phyloP scores from a whole-genome alignment of 352 stramenopile species.

The Globisporangium lucens region DNA sequence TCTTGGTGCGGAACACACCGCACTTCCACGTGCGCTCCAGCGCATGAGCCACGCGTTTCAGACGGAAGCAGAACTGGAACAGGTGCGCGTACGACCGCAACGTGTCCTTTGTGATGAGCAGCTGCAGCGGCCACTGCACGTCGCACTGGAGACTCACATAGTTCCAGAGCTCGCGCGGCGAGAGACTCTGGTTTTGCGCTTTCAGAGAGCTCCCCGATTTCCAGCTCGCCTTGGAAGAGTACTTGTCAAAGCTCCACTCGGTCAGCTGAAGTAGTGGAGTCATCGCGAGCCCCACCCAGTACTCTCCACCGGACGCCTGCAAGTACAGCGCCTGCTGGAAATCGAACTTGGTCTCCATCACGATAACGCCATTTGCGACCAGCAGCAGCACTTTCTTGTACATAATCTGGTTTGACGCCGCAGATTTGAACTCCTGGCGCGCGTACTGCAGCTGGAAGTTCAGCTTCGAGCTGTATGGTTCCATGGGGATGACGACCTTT shows the following conservation, averaged over 20 bases:
- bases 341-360: slow-evolving; percentile 49
- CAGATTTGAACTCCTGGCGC: slow-evolving; percentile 33
- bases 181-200: slow-evolving; percentile 34
- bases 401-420: slow-evolving; percentile 30
- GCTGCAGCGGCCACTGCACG: slow-evolving; percentile 62
- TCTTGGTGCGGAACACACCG: slow-evolving; percentile 30
- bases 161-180: slow-evolving; percentile 58
- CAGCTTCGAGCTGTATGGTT: slow-evolving; percentile 18
- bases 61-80: slow-evolving; percentile 77
- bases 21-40: slow-evolving; percentile 69
- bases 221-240: slow-evolving; percentile 33
- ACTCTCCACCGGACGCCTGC: slow-evolving; percentile 34
- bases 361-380: slow-evolving; percentile 36
- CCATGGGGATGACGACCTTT: slow-evolving; percentile 23
- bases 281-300: slow-evolving; percentile 56
- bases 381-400: slow-evolving; percentile 54
- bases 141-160: slow-evolving; percentile 45
- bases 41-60: slow-evolving; percentile 69
- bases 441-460: slow-evolving; percentile 45
- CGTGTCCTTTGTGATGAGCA: slow-evolving; percentile 54
- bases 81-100: slow-evolving; percentile 62
- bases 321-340: slow-evolving; percentile 41
- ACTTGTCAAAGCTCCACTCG: slow-evolving; percentile 59
- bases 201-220: slow-evolving; percentile 24
- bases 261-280: slow-evolving; percentile 31